Base-by-base conservation (phyloP, 108 stramenopile genomes). In the Cylindrotheca fusiformis region DNA sequence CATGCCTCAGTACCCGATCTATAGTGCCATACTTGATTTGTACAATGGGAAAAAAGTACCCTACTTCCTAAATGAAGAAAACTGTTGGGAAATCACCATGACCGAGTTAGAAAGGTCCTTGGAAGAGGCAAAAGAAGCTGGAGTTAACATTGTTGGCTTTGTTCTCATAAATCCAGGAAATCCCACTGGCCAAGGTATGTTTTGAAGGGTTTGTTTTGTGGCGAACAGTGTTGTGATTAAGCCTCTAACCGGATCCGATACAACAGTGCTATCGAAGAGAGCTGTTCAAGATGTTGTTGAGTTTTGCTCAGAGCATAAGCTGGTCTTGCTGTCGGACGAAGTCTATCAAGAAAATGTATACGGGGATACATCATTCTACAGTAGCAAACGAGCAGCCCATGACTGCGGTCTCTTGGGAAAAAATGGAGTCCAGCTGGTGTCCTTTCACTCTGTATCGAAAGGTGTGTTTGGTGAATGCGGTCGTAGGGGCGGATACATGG, bases 301-400 rank as follows among this genome's bases (percentile, higher is more conserved):
- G 41, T 97, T 97, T 72, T 95, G 94, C 49, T 57, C 76, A 28
- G 73, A 86, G 48, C 69, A 93, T 68, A 82, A 86, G 33, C 61
- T 99, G 36, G 92, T 97, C 24, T 62, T 99, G 29, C 52, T 97
- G 26, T 89, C 97, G 0, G 98, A 99, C 66, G 97, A 99, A 81
- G 98, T 99, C 8, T 99, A 99, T 67, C 98, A 99, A 65, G 91
- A 95, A 57, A 99, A 99, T 80, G 88, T 99, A n/a, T 99, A 96
- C 68, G 76, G 78, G 30, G 83, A 93, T 1, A 77, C 66, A 19
- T 75, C 68, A 26, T 99, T 97, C 63, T 75, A 75, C 60, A 89
- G 87, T 45, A 78, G 78, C 70, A 86, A 90, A 60, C 94, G 90
- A 21, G 95, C 94, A 1, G 90, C 93, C 1, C 63, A 72, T 28